Base-by-base conservation (phyloP, 1,139 yeast species). In the Geotrichum candidum region DNA sequence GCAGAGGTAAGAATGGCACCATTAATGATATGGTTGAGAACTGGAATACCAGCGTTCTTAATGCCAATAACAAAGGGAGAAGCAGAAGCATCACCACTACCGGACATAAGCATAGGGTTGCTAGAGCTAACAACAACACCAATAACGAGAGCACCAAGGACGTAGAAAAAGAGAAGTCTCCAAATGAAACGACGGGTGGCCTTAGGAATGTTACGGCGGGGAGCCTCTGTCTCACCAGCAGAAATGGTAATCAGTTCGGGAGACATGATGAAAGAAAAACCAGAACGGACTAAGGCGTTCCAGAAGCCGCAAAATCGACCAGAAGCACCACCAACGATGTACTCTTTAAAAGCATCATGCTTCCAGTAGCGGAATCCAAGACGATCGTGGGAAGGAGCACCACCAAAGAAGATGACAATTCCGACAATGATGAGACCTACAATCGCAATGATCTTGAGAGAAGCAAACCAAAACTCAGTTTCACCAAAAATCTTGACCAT, bases 171-270 rank as follows among this genome's bases (percentile, higher is more conserved):
- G 33, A 84, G 70, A 65, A 85, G 80, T 74, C 89, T 80, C 82
- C 84, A 83, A 70, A 83, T 80, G 46, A 84, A 86, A 65, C 84
- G 85, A 68, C 82, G 82, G 64, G 83, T 82, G 51, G 88, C 88
- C 67, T 78, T 78, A 65, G 89, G 87, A 64, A 85, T 78, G 25
- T 85, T 77, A 68, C 79, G 78, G 72, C 86, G 79, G 62, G 92
- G 92, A 68, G 86, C 84, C 54, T 80, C 80, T 54, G 91, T 84
- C 74, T 88, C 94, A 35, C 90, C 88, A 50, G 91, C 89, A 27
- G 91, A 87, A 65, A 88, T 79, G 61, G 90, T 88, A 66, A 86
- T 84, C 68, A 85, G 79, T 74, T 87, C 92, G 66, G 96, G 88
- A 35, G 90, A 91, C 66, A 68, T 64, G 38, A 79, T 75, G 59